Evolutionary conservation across 768 basidiomycete species (phyloP), one percentile per base, ranked within the genome.

Genomic region (Lactarius hengduanensis): DNA sequence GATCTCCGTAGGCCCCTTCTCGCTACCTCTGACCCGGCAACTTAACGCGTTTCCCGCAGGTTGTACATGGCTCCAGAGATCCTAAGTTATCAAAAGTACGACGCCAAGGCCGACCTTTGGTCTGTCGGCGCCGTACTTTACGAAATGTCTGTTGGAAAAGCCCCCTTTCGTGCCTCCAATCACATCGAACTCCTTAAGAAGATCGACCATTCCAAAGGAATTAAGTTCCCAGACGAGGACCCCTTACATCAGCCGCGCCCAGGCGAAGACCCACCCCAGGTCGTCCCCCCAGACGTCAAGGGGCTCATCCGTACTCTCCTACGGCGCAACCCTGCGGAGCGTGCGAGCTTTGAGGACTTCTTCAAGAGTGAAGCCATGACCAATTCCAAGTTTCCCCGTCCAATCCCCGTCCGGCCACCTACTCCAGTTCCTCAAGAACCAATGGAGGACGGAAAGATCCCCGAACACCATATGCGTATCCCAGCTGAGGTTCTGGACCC

Each of bases 41-140:
- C 40, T 34, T 4, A 66, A 32, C 34, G 32, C 57, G 7, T 22
- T 9, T 18, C 62, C 57, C 16, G 7, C 63, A 95, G 94, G 57
- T 78, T 99, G 36, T 99, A 99, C 78, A 99, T 98, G 97, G 97
- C 97, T 0, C 97, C 97, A 0, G 97, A 99, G 77, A 98, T 99
- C 72, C 80, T 99, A 13, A 87, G 92, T 18, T 97, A 97, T 75
- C 90, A 98, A 78, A 96, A 96, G 75, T 98, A 99, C 77, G 95
- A 97, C 75, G 96, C 96, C 22, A 96, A 94, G 75, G 97, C 93
- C 13, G 97, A 99, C 75, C 82, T 99, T 1, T 99, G 97, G 97
- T 96, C 94, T 36, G 95, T 98, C 57, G 97, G 97, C 6, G 94
- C 97, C 0, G 96, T 99, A 28, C 79, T 98, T 2, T 99, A 88